Percentiles rank a stretch among this genome's conserved stretches.
Conservation (phyloP, 164 flowering plant species). For the Aristolochia contorta region DNA sequence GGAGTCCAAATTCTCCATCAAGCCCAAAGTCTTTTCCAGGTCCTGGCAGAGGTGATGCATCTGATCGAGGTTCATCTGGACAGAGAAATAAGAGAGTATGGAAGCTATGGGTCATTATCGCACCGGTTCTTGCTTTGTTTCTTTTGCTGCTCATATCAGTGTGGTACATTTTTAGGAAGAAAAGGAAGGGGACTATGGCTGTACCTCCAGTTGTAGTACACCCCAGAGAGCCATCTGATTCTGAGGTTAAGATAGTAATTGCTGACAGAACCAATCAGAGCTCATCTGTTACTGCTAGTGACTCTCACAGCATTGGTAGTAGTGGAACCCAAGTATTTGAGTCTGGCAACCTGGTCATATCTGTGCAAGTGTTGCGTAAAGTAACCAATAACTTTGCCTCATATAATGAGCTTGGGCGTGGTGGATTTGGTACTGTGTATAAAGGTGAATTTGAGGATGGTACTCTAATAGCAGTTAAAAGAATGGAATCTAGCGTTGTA, state of each 20-base stretch:
- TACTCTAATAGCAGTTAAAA: slow-evolving; percentile 66
- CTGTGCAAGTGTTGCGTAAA: slow-evolving; percentile 59
- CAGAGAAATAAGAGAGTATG: slow-evolving; percentile 3
- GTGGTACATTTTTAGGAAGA: slow-evolving; percentile 24
- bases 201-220: slow-evolving; percentile 39
- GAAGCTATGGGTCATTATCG: slow-evolving; percentile 20
- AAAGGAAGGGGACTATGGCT: slow-evolving; percentile 13
- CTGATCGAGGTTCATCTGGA: background rate
- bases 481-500: slow-evolving; percentile 64
- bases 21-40: slow-evolving; percentile 12
- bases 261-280: slow-evolving; percentile 26
- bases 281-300: slow-evolving; percentile 21
- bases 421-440: slow-evolving; percentile 76
- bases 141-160: slow-evolving; percentile 19
- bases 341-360: slow-evolving; percentile 45
- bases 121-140: slow-evolving; percentile 16
- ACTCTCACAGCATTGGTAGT: slow-evolving; percentile 30
- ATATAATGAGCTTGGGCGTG: slow-evolving; percentile 66
- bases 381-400: slow-evolving; percentile 55
- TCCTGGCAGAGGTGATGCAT: slow-evolving; percentile 2
- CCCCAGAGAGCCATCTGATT: slow-evolving; percentile 53
- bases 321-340: slow-evolving; percentile 33
- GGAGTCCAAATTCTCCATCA: slow-evolving; percentile 12
- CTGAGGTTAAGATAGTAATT: slow-evolving; percentile 42
- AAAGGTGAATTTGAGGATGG: slow-evolving; percentile 71